phyloP scores from a whole-genome alignment of 768 basidiomycete species.

The Paxillus rubicundulus region DNA sequence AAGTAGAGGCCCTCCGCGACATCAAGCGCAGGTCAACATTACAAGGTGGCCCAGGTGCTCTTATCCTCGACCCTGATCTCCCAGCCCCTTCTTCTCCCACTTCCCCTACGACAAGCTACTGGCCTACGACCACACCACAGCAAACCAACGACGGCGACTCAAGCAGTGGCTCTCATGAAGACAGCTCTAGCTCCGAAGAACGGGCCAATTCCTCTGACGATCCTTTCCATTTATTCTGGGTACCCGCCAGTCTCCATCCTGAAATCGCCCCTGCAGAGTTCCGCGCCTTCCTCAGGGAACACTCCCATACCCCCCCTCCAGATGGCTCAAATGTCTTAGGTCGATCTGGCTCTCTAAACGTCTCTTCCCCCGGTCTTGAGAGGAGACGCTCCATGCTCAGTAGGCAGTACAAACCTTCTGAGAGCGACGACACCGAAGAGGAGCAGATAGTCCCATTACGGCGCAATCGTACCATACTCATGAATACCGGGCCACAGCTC shows the following conservation, averaged over 20 bases:
- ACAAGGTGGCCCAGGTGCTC: constrained; percentile 70
- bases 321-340: constrained; percentile 43
- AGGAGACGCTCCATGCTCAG: constrained; percentile 93
- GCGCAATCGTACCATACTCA: constrained; percentile 64
- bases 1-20: constrained; percentile 82
- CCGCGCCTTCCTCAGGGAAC: constrained; percentile 91
- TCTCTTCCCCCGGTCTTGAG: constrained; percentile 50
- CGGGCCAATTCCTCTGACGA: constrained; percentile 52
- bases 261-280: constrained; percentile 98
- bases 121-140: constrained; percentile 39
- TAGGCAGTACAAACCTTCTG: constrained; percentile 83
- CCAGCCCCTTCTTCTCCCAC: constrained; percentile 67
- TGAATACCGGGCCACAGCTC: constrained; percentile 74
- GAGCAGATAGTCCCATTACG: constrained; percentile 69
- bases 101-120: constrained; percentile 55
- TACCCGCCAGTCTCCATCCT: constrained; percentile 93
- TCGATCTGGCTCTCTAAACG: constrained; percentile 45
- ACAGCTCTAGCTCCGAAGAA: constrained; percentile 37
- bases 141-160: constrained; percentile 45
- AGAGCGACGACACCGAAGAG: constrained; percentile 72
- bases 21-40: constrained; percentile 80
- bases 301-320: constrained; percentile 61
- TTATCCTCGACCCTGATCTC: constrained; percentile 89
- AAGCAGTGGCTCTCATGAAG: constrained; percentile 41
- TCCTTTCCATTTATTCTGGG: constrained; percentile 95